Evolutionary conservation across 495 filamentous ascomycete genomes (phyloP).

Genomic region (Antarctomyces pellizariae): DNA sequence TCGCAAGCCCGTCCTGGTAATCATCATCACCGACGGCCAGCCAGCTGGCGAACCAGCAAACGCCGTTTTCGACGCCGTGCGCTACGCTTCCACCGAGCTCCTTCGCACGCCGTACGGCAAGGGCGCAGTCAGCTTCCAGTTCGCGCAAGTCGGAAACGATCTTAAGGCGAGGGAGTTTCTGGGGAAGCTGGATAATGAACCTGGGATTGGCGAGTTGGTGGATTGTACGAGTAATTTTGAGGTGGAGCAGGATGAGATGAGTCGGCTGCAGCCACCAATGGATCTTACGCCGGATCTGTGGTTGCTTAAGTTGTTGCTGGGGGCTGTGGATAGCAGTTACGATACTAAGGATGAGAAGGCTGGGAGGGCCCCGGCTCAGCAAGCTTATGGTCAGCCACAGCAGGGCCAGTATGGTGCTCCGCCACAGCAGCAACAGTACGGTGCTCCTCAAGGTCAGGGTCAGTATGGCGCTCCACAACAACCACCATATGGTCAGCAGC

Average conservation of each 20-base stretch:
- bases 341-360: conserved; percentile 34
- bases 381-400: conserved; percentile 8
- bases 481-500: conserved; percentile 5
- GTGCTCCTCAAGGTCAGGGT: conserved; percentile 8
- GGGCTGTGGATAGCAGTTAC: conserved; percentile 22
- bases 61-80: conserved; percentile 26
- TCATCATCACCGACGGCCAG: conserved; percentile 49
- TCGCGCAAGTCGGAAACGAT: conserved; percentile 54
- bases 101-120: conserved; percentile 22
- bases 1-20: conserved; percentile 39
- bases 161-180: conserved; percentile 40
- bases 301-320: conserved; percentile 48
- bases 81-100: conserved; percentile 22
- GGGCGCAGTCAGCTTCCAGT: conserved; percentile 40
- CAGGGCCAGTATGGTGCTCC: conserved; percentile 7
- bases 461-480: conserved; percentile 8
- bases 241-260: conserved; percentile 42
- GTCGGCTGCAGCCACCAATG: conserved; percentile 26
- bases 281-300: conserved; percentile 42
- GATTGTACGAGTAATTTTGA: conserved; percentile 41
- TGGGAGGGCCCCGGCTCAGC: not conserved
- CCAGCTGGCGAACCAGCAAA: conserved; percentile 29
- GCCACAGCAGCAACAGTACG: conserved; percentile 8
- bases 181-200: conserved; percentile 35
- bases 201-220: conserved; percentile 33